Conservation (phyloP, 352 stramenopile species). For the Pythium monospermum region DNA sequence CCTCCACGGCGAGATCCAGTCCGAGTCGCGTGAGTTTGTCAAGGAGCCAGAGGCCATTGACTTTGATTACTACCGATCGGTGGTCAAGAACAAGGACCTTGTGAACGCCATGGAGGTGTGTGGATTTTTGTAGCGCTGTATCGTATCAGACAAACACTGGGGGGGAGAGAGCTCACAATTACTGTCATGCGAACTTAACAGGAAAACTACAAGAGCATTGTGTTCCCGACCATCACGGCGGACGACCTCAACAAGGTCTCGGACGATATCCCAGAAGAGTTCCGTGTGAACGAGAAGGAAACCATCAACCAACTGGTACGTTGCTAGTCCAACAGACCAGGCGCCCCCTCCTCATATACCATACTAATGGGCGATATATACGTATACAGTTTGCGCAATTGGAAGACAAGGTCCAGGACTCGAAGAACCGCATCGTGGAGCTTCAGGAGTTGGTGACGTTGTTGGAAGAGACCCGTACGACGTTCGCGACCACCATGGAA, state of each 20-base stretch:
- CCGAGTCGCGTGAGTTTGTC: slow-evolving; percentile 60
- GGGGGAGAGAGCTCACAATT: background rate
- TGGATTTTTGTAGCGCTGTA: background rate
- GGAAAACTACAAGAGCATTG: slow-evolving; percentile 84
- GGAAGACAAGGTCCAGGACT: slow-evolving; percentile 81
- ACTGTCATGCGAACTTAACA: slow-evolving; percentile 2
- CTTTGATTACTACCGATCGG: slow-evolving; percentile 83
- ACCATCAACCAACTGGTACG: slow-evolving; percentile 69
- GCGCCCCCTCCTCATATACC: no score
- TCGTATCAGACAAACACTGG: background rate
- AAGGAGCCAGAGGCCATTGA: slow-evolving; percentile 81
- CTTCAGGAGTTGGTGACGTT: slow-evolving; percentile 78
- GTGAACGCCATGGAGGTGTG: slow-evolving; percentile 70
- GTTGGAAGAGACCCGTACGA: slow-evolving; percentile 83
- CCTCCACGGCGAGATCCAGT: slow-evolving; percentile 73
- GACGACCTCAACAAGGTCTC: slow-evolving; percentile 62
- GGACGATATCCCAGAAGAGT: slow-evolving; percentile 39
- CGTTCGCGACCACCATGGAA: slow-evolving; percentile 79
- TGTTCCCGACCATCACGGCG: slow-evolving; percentile 73
- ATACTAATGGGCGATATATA: no score
- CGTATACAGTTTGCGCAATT: slow-evolving; percentile 61
- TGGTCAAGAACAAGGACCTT: slow-evolving; percentile 88
- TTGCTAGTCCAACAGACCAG: no score
- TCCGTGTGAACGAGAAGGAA: slow-evolving; percentile 76
- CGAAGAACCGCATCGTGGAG: slow-evolving; percentile 81